phyloP scores from a whole-genome alignment of 345 rosid genomes.

The Ceriops decandra region DNA sequence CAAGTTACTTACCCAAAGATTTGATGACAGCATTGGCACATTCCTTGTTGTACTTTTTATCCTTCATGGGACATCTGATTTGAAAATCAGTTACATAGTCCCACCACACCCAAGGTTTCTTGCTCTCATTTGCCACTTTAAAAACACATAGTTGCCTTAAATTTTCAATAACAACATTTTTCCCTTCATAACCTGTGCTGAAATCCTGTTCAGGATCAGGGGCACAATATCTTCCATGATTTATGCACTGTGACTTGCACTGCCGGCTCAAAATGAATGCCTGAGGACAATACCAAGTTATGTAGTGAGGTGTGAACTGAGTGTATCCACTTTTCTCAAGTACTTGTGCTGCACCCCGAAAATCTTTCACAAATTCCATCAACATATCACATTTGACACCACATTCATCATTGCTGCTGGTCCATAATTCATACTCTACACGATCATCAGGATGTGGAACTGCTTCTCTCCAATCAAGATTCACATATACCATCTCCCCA shows the following conservation, averaged over 20 bases:
- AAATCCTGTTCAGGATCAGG: conserved; percentile 99
- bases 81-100: conserved; percentile 95
- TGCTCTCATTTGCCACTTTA: conserved; percentile 75
- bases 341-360: conserved; percentile 86
- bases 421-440: conserved; percentile 92
- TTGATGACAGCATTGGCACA: conserved; percentile 72
- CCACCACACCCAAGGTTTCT: conserved; percentile 97
- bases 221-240: conserved; percentile 92
- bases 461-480: conserved; percentile 99
- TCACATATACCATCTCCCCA: conserved; percentile 88
- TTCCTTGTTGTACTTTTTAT: conserved; percentile 75
- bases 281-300: conserved; percentile 94
- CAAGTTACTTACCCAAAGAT: conserved; percentile 58
- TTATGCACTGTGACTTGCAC: conserved; percentile 95
- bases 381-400: conserved; percentile 94
- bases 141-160: conserved; percentile 87
- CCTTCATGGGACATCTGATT: conserved; percentile 95
- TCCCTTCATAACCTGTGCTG: conserved; percentile 85
- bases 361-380: conserved; percentile 81
- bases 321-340: conserved; percentile 93
- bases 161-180: conserved; percentile 88
- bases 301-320: conserved; percentile 91
- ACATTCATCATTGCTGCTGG: conserved; percentile 93
- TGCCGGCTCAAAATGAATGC: conserved; percentile 84
- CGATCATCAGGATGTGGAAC: conserved; percentile 99